phyloP scores from a whole-genome alignment of 2,329 filamentous ascomycete genomes.

The Fusarium lyarnte region DNA sequence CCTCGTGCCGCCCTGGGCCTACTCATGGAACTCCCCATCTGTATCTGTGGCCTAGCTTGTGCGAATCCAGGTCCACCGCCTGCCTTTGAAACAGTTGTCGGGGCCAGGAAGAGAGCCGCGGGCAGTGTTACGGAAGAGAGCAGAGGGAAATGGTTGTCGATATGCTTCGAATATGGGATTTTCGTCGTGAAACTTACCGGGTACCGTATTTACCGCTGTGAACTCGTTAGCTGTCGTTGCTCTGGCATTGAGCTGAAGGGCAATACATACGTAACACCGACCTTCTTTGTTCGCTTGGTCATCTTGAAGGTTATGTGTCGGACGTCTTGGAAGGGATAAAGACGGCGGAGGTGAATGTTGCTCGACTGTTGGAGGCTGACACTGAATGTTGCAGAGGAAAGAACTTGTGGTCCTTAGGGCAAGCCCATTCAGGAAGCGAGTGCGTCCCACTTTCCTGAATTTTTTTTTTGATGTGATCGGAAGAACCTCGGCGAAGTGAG shows the following conservation, averaged over 20 bases:
- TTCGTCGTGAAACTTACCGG: conserved; percentile 70
- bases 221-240: conserved; percentile 44
- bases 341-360: conserved; percentile 46
- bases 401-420: conserved; percentile 55
- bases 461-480: conserved; percentile 16
- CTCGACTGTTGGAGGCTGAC: conserved; percentile 45
- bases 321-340: conserved; percentile 48
- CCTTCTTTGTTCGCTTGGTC: conserved; percentile 97
- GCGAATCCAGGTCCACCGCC: background rate
- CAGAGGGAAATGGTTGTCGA: conserved; percentile 30
- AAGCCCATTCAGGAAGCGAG: conserved; percentile 50
- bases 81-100: conserved; percentile 6
- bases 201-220: conserved; percentile 87
- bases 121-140: conserved; percentile 16
- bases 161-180: conserved; percentile 18
- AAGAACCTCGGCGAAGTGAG: conserved; percentile 73
- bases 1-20: conserved; percentile 9
- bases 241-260: conserved; percentile 7
- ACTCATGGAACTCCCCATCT: background rate
- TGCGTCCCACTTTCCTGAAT: conserved; percentile 39
- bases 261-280: conserved; percentile 80
- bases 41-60: background rate
- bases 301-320: conserved; percentile 70
- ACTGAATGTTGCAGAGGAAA: conserved; percentile 45
- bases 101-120: background rate